Evolutionary conservation across 306 rosid genomes (phyloP).

Genomic region (Lupinus albus): DNA sequence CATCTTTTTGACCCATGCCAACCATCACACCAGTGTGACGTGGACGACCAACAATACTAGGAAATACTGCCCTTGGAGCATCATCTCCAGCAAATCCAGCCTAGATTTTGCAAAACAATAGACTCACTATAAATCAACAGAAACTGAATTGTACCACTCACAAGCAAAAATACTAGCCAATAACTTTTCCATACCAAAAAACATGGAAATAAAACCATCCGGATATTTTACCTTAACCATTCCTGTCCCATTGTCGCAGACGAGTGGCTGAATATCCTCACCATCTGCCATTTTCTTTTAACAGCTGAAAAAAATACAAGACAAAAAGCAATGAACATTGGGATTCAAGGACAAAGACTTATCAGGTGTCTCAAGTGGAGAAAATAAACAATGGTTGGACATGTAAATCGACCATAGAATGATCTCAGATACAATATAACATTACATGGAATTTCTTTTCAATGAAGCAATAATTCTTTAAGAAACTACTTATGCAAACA

Average conservation of each 20-base stretch:
- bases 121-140: neutral
- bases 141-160: neutral
- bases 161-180: neutral
- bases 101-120: slow-evolving; percentile 44
- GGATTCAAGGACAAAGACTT: neutral
- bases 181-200: neutral
- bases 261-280: slow-evolving; percentile 92
- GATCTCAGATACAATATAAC: neutral
- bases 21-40: slow-evolving; percentile 96
- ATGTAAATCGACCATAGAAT: neutral
- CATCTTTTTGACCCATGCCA: slow-evolving; percentile 95
- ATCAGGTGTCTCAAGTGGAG: slow-evolving; percentile 1
- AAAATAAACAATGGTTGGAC: neutral
- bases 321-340: slow-evolving; percentile 20
- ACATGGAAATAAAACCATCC: slow-evolving; percentile 14
- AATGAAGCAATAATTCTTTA: no score
- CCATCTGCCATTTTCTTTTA: slow-evolving; percentile 71
- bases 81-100: slow-evolving; percentile 98
- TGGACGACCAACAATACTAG: slow-evolving; percentile 91
- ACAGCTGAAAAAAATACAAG: slow-evolving; percentile 28
- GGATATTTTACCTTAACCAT: slow-evolving; percentile 71
- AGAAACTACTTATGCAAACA: no score
- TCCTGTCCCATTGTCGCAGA: slow-evolving; percentile 93
- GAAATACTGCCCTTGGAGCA: slow-evolving; percentile 95
- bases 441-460: neutral